These are phyloP conservation scores for Agrocybe praecox DNA, from an alignment of 768 basidiomycete species.

Conservation along the genomic window DNA sequence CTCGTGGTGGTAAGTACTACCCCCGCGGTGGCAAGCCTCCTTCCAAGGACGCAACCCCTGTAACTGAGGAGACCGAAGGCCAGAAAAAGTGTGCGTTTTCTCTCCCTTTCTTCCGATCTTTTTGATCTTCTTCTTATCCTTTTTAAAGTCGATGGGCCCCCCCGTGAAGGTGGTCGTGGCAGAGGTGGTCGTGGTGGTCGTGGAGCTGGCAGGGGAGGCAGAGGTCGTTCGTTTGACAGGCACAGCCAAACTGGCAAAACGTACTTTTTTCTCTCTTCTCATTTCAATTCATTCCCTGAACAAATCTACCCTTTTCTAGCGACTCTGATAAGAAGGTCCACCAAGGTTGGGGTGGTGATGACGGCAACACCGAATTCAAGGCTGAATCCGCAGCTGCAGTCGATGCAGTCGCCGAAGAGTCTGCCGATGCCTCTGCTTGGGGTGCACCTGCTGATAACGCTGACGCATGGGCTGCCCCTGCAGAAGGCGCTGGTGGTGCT, in stretches of 20 bases:
- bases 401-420: slow-evolving; percentile 65
- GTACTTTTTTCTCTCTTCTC: slow-evolving; percentile 40
- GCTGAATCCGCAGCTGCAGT: slow-evolving; percentile 72
- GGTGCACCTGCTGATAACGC: slow-evolving; percentile 36
- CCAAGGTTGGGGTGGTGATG: slow-evolving; percentile 94
- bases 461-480: slow-evolving; percentile 45
- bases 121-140: slow-evolving; percentile 16
- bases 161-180: slow-evolving; percentile 42
- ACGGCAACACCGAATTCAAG: slow-evolving; percentile 82
- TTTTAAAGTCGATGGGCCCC: slow-evolving; percentile 37
- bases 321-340: slow-evolving; percentile 96
- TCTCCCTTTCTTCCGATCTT: slow-evolving; percentile 10
- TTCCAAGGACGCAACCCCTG: slow-evolving; percentile 37
- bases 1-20: slow-evolving; percentile 64
- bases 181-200: slow-evolving; percentile 52
- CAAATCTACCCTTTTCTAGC: slow-evolving; percentile 38
- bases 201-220: slow-evolving; percentile 52
- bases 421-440: slow-evolving; percentile 36
- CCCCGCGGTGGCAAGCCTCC: slow-evolving; percentile 54
- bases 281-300: slow-evolving; percentile 4
- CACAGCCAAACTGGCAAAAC: slow-evolving; percentile 86
- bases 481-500: slow-evolving; percentile 26
- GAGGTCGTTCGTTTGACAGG: slow-evolving; percentile 81
- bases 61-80: slow-evolving; percentile 32
- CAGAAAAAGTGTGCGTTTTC: slow-evolving; percentile 30